Evolutionary conservation across 176 grass and related monocot genomes (phyloP).

Genomic region (Aechmea fasciata): DNA sequence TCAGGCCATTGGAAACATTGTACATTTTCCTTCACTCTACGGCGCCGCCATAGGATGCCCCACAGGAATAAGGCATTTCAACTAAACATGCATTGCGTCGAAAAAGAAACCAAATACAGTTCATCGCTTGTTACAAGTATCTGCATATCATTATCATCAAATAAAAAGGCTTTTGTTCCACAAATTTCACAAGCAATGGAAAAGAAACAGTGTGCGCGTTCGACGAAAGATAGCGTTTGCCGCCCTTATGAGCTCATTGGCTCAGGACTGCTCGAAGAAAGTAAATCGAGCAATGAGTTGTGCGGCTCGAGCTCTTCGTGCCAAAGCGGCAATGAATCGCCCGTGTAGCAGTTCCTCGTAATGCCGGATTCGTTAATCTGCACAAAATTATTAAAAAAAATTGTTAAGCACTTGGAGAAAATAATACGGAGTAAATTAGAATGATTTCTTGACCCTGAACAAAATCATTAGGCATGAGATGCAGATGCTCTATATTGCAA

Average conservation of each 20-base stretch:
- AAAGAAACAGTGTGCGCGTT: neutral
- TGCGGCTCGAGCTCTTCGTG: conserved; percentile 78
- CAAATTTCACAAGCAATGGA: neutral
- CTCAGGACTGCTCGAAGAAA: conserved; percentile 52
- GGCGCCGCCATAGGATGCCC: too few species aligned
- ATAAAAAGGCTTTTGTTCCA: neutral
- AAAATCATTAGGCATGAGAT: neutral
- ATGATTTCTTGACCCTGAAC: neutral
- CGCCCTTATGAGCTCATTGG: conserved; percentile 45
- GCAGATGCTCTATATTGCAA: neutral
- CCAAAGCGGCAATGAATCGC: conserved; percentile 67
- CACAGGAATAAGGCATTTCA: too few species aligned
- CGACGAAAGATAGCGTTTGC: neutral
- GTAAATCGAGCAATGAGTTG: conserved; percentile 71
- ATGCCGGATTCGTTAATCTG: conserved; percentile 75
- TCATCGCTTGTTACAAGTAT: neutral
- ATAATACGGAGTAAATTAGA: neutral
- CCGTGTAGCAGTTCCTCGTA: conserved; percentile 65
- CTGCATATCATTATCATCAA: neutral
- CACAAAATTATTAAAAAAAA: neutral
- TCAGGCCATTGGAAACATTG: too few species aligned
- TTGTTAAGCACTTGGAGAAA: neutral
- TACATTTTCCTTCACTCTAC: too few species aligned
- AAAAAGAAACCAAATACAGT: too few species aligned
- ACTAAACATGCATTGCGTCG: too few species aligned